These are phyloP conservation scores for Didymella pomorum DNA, from an alignment of 2,329 filamentous ascomycete species.

Conservation along the genomic window DNA sequence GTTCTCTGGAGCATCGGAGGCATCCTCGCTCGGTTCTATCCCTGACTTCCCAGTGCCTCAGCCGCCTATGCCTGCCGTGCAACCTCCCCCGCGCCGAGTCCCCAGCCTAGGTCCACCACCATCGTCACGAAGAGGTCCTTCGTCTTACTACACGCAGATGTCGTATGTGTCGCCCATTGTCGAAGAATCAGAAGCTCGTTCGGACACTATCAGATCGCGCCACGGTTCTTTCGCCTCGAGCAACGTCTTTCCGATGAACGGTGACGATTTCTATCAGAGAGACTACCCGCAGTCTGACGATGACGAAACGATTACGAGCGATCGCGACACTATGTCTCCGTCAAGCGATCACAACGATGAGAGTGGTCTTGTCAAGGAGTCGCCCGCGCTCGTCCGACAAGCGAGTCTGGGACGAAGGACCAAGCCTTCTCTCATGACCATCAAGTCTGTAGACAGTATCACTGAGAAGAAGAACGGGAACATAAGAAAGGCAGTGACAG, in stretches of 20 bases:
- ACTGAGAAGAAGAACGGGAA: slow-evolving; percentile 31
- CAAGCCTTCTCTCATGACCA: slow-evolving; percentile 58
- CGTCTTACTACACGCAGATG: slow-evolving; percentile 58
- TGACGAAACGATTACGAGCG: slow-evolving; percentile 48
- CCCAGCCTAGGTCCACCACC: slow-evolving; percentile 59
- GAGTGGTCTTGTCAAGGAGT: slow-evolving; percentile 49
- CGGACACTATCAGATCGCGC: slow-evolving; percentile 52
- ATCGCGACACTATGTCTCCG: slow-evolving; percentile 42
- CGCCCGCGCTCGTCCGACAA: slow-evolving; percentile 50
- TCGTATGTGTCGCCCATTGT: slow-evolving; percentile 59
- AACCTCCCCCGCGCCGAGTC: slow-evolving; percentile 47
- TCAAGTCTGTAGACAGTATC: slow-evolving; percentile 54
- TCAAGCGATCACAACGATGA: slow-evolving; percentile 47
- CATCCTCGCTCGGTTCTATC: slow-evolving; percentile 52
- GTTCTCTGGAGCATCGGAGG: slow-evolving; percentile 49
- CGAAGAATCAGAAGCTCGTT: slow-evolving; percentile 58
- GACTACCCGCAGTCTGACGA: slow-evolving; percentile 49
- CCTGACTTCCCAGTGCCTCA: slow-evolving; percentile 53
- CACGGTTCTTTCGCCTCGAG: slow-evolving; percentile 58
- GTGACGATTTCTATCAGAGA: slow-evolving; percentile 52
- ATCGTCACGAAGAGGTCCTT: slow-evolving; percentile 57
- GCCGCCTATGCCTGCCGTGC: slow-evolving; percentile 44
- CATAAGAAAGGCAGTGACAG: slow-evolving; percentile 28
- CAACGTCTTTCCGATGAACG: slow-evolving; percentile 56
- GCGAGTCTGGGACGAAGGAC: slow-evolving; percentile 59